A percentile compares a stretch with the other conserved stretches of the same genome.
Conservation (phyloP, 805 yeast genomes). For the Pichia californica region DNA sequence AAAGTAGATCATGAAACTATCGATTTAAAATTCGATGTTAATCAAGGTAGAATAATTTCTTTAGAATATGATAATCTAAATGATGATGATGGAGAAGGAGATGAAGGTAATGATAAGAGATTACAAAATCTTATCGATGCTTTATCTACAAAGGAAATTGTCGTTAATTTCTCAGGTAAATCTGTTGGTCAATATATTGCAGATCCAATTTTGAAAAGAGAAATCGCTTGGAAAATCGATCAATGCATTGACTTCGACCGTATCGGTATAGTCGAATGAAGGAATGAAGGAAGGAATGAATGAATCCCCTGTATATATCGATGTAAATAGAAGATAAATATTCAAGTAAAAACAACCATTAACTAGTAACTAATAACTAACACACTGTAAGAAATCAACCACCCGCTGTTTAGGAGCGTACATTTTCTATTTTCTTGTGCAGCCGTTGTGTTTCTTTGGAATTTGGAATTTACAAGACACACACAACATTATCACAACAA, state of each 20-base stretch:
- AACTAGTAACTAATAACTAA: too few relatives aligned
- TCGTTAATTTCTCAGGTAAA: constrained; percentile 19
- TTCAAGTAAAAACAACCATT: too few relatives aligned
- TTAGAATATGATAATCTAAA: constrained; percentile 9
- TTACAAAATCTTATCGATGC: constrained; percentile 12
- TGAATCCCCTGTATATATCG: too few relatives aligned
- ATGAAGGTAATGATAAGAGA: constrained; percentile 12
- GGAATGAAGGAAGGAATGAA: too few relatives aligned
- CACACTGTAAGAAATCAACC: too few relatives aligned
- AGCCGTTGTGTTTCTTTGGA: too few relatives aligned
- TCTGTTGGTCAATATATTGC: constrained; percentile 12
- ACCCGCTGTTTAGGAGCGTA: too few relatives aligned
- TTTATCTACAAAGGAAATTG: constrained; percentile 4
- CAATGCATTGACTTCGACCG: constrained; percentile 13
- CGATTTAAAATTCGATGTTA: constrained; percentile 37
- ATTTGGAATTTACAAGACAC: too few relatives aligned
- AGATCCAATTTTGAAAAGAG: constrained; percentile 11
- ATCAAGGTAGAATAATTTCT: constrained; percentile 36
- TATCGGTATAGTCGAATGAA: constrained; percentile 2
- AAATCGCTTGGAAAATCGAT: constrained; percentile 27
- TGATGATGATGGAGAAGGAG: too few relatives aligned
- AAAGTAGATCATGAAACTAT: constrained; percentile 30
- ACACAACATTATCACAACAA: too few relatives aligned
- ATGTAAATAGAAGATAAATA: too few relatives aligned
- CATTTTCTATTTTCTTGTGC: too few relatives aligned